Evolutionary conservation across 148 eudicot species (phyloP).

Genomic region (Rhododendron williamsianum): DNA sequence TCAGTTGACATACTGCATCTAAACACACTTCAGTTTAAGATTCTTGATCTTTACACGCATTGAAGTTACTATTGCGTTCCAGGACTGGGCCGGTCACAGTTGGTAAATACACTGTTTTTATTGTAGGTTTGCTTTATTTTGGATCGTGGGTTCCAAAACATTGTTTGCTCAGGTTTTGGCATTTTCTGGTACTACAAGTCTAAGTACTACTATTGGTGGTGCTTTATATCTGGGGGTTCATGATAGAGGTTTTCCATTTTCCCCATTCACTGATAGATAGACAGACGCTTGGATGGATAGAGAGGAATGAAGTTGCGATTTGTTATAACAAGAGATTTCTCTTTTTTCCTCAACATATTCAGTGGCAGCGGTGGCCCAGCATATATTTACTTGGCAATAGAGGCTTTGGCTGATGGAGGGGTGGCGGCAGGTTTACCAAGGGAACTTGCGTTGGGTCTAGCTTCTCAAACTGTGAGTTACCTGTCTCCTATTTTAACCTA

Average conservation of each 20-base stretch:
- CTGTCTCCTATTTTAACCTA: neutral
- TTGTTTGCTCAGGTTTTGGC: no score
- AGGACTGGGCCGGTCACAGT: slow-evolving; percentile 90
- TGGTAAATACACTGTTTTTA: no score
- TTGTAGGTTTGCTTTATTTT: no score
- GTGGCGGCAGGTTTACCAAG: slow-evolving; percentile 96
- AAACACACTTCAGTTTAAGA: neutral
- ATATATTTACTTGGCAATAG: slow-evolving; percentile 80
- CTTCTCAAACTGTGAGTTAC: slow-evolving; percentile 86
- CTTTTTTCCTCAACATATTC: slow-evolving; percentile 12
- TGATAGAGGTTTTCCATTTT: neutral
- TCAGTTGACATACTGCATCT: neutral
- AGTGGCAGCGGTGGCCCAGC: slow-evolving; percentile 91
- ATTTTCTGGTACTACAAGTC: no score
- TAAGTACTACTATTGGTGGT: no score
- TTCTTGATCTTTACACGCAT: neutral
- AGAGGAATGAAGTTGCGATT: neutral
- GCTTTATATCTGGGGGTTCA: no score
- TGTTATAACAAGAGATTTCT: neutral
- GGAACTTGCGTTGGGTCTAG: slow-evolving; percentile 80
- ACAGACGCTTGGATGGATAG: neutral
- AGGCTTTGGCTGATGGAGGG: slow-evolving; percentile 99
- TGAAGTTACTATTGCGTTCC: neutral
- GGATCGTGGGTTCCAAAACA: no score
- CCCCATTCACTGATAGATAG: neutral